phyloP scores from a whole-genome alignment of 768 basidiomycete genomes.

The Trametes coccinea region DNA sequence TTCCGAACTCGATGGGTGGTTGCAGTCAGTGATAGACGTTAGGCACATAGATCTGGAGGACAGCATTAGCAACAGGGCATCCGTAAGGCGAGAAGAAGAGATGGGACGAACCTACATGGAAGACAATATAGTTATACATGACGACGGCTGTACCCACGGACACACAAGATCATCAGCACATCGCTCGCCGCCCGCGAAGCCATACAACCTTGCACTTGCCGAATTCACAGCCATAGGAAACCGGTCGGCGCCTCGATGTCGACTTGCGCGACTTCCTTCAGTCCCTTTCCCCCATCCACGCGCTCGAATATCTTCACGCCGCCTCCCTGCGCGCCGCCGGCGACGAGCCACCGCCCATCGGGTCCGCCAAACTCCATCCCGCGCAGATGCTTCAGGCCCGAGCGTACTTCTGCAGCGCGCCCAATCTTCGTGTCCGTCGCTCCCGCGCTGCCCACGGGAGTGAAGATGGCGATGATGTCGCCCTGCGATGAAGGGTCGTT shows the following conservation, averaged over 20 bases:
- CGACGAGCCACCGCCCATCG: constrained; percentile 60
- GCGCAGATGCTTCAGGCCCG: constrained; percentile 69
- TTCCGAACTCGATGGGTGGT: no score
- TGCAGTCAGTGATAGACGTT: no score
- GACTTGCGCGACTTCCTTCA: constrained; percentile 50
- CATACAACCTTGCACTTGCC: neutral
- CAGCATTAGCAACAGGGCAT: no score
- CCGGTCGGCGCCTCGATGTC: constrained; percentile 40
- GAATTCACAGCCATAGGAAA: constrained; percentile 40
- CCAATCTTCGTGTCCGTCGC: constrained; percentile 34
- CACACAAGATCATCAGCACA: no score
- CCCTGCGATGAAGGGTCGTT: constrained; percentile 70
- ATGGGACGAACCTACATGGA: no score
- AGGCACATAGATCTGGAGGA: no score
- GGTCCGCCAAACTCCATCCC: constrained; percentile 68
- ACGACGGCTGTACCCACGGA: no score
- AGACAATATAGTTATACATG: no score
- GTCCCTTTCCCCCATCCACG: constrained; percentile 53
- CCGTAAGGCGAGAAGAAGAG: no score
- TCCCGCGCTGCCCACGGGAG: constrained; percentile 43
- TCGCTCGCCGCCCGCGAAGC: neutral
- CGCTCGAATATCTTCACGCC: constrained; percentile 75
- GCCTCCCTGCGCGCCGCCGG: constrained; percentile 62
- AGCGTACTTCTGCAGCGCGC: constrained; percentile 61
- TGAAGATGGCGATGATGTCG: constrained; percentile 73